Base-by-base conservation (phyloP, 805 yeast genomes). In the Candida xiaguanensis region DNA sequence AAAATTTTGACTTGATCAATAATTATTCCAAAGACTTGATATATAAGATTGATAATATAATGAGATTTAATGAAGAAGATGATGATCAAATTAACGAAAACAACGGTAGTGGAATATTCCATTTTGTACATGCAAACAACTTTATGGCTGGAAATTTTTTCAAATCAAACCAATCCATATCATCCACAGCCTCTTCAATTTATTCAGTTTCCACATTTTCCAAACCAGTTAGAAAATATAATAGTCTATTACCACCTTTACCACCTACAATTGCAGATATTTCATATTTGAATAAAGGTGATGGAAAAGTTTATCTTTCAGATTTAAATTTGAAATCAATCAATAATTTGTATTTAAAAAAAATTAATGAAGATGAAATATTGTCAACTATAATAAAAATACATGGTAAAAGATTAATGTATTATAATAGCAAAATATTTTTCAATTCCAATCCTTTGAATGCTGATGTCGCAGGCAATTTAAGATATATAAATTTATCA, bases 241-340 rank as follows among this genome's bases (percentile, higher is more conserved):
- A 67, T 45, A 63, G 70, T 37, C 49, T 67, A 17, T 52, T 67
- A 19, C 61, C 73, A 2, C 73, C 72, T 1, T 40, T 58, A 17
- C 65, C 66, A 3, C 49, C 54, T 16, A 49, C 60, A 1, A 49
- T 53, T 2, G 45, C 42, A 29, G 63, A 46, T 44, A 61, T 52
- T 40, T 61, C 52, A 31, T 69, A 56, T 50, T 52, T 59, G 31
- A 46, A 42, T 15, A 52, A 51, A 28, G 61, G 58, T 29, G 61
- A 59, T 49, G 61, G 66, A 0, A 53, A 52, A 35, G 53, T 68
- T 4, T 69, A 53, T 43, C 52, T 69, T 32, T 64, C 71, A 40
- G 74, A 69, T 44, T 55, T 69, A 41, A 67, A 59, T 44, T 50
- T 69, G 25, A 66, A 65, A 44, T 59, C 74, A 5, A 54, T 68